These are phyloP conservation scores for Fusarium torreyae DNA, from an alignment of 2,329 filamentous ascomycete species.

Conservation along the genomic window DNA sequence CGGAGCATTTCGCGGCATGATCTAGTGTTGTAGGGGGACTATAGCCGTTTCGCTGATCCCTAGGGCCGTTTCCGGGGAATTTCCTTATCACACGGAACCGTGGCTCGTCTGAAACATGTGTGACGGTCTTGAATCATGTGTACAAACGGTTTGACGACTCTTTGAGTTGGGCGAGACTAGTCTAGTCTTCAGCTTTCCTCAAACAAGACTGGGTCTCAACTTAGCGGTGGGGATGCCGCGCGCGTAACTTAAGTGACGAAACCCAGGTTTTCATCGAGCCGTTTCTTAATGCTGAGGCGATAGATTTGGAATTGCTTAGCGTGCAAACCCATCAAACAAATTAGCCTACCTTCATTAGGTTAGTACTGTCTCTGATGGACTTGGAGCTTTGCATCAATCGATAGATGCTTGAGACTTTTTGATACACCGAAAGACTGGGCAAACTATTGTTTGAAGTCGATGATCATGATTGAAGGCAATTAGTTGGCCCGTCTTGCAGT, in stretches of 20 bases:
- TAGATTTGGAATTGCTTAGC: slow-evolving; percentile 8
- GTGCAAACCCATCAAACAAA: slow-evolving; percentile 9
- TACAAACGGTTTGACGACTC: slow-evolving; percentile 18
- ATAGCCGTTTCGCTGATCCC: slow-evolving; percentile 35
- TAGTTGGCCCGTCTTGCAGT: too few species aligned
- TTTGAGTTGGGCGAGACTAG: slow-evolving; percentile 13
- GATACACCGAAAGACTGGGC: background rate
- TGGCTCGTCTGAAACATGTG: slow-evolving; percentile 37
- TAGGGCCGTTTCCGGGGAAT: slow-evolving; percentile 21
- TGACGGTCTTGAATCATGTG: slow-evolving; percentile 24
- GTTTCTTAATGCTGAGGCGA: slow-evolving; percentile 5
- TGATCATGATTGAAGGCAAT: too few species aligned
- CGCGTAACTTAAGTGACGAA: slow-evolving; percentile 30
- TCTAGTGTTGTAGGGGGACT: slow-evolving; percentile 20
- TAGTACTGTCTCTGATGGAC: slow-evolving; percentile 18
- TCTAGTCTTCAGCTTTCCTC: slow-evolving; percentile 27
- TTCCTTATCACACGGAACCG: slow-evolving; percentile 29
- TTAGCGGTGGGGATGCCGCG: slow-evolving; percentile 40
- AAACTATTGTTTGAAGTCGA: background rate
- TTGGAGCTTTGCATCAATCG: slow-evolving; percentile 12
- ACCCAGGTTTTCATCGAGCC: slow-evolving; percentile 1
- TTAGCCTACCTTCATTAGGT: slow-evolving; percentile 19
- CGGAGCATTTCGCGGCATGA: slow-evolving; percentile 26
- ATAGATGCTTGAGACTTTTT: slow-evolving; percentile 3
- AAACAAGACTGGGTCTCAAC: slow-evolving; percentile 17